A percentile compares a stretch with the other conserved stretches of the same genome.
Conservation (phyloP, 768 basidiomycete species). For the Leccinellum albellum region DNA sequence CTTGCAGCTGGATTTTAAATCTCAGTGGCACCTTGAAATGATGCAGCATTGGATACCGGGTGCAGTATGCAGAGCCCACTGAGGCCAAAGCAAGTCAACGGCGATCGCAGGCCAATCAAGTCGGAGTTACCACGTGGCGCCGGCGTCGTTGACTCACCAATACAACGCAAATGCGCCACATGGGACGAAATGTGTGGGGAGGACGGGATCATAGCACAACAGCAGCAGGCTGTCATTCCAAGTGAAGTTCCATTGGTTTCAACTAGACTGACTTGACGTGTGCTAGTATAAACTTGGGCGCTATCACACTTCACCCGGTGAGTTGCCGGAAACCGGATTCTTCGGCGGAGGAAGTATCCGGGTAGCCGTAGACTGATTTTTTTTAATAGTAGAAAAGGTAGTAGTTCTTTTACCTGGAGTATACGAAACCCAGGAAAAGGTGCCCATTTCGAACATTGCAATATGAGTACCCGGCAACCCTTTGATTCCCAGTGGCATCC, state of each 20-base stretch:
- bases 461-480: too few relatives aligned
- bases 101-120: not conserved
- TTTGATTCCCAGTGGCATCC: conserved; percentile 2
- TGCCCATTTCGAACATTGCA: too few relatives aligned
- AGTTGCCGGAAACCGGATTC: not conserved
- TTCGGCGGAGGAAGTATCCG: too few relatives aligned
- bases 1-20: not conserved
- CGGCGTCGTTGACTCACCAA: not conserved
- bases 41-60: not conserved
- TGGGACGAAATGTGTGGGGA: not conserved
- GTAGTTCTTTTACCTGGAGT: too few relatives aligned
- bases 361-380: too few relatives aligned
- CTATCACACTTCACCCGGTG: not conserved
- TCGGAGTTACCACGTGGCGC: not conserved
- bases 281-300: too few relatives aligned
- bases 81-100: not conserved
- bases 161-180: not conserved
- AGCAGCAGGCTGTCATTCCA: not conserved
- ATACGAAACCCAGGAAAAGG: too few relatives aligned
- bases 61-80: too few relatives aligned
- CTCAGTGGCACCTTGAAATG: not conserved
- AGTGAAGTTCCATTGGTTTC: not conserved
- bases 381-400: too few relatives aligned
- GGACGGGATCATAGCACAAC: not conserved
- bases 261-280: not conserved